Base-by-base conservation (phyloP, 176 grass and related monocot species). In the Musa beccarii region DNA sequence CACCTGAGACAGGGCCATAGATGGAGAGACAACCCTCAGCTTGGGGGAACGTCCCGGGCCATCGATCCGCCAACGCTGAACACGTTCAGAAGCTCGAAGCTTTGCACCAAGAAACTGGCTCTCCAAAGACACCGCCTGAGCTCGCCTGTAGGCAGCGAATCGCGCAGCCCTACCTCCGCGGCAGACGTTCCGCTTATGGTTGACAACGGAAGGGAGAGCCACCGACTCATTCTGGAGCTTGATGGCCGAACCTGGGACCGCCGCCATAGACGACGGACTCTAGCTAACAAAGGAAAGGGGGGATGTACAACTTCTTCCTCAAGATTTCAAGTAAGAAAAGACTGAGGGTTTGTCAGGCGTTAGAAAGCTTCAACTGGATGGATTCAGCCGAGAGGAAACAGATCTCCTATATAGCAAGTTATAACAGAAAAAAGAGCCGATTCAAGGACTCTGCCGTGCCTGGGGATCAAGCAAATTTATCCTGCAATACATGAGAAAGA, bases 1-100 rank as follows among this genome's bases (percentile, higher is more conserved):
- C 69, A 99, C 75, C 75, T 24, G 70, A 20, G 95, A 99, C 34
- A 99, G 69, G 14, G 95, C 82, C 84, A 68, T 81, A 50, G 87
- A 70, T 8, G 78, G 54, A 73, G 81, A 84, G 1, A 84, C 84
- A 22, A 78, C 71, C 1, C 79, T 79, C 51, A 85, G 71, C 73
- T 52, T 61, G 6, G 75, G 75, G 5, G 75, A 65, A 64, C 59
- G 57, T 52, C 75, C 75, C 14, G 75, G 75, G 10, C 80, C 80
- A 34, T 80, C 81, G 2, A 81, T 81, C 52, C 79, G 69, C 66
- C 80, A 83, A 67, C 75, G 66, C 10, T 69, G 82, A 34, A 88
- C 81, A 54, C 81, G 81, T 24, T 99, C 91, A 13, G 83, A 79
- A 62, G 78, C 80, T 13, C 59, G 82, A 21, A 83, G 79, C 62